These are phyloP conservation scores for Penicillium salamii DNA, from an alignment of 495 filamentous ascomycete genomes.

Conservation along the genomic window DNA sequence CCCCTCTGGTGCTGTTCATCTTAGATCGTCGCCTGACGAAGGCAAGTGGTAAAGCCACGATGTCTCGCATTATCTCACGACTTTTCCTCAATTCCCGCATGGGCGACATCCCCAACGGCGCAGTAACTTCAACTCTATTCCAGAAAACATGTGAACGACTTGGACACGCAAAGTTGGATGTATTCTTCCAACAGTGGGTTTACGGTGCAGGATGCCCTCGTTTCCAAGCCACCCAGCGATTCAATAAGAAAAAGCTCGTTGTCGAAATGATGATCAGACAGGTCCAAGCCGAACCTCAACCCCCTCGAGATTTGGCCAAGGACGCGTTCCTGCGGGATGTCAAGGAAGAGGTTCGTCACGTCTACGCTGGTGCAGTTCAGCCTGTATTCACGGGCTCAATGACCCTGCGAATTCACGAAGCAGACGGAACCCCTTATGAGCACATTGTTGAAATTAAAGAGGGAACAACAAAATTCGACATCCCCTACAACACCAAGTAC, in stretches of 20 bases:
- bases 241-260: constrained; percentile 97
- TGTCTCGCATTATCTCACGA: constrained; percentile 78
- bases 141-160: constrained; percentile 80
- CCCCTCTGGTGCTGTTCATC: constrained; percentile 87
- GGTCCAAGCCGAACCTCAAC: constrained; percentile 57
- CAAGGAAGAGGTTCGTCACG: constrained; percentile 68
- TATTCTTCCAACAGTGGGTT: constrained; percentile 93
- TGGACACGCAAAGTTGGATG: constrained; percentile 77
- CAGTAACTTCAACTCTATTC: constrained; percentile 72
- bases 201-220: constrained; percentile 80
- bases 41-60: constrained; percentile 74
- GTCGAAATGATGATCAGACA: constrained; percentile 92
- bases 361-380: constrained; percentile 68
- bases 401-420: constrained; percentile 97
- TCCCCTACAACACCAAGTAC: constrained; percentile 99
- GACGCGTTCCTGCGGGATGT: constrained; percentile 77
- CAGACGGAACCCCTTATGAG: constrained; percentile 97
- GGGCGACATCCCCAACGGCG: constrained; percentile 67
- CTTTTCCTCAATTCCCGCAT: constrained; percentile 79
- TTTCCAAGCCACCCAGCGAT: constrained; percentile 79
- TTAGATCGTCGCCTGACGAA: constrained; percentile 88
- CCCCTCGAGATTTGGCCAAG: constrained; percentile 54
- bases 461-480: constrained; percentile 75
- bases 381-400: constrained; percentile 89
- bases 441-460: constrained; percentile 96